Conservation (phyloP, 2,329 filamentous ascomycete species). For the Rhexocercosporidium sp. region DNA sequence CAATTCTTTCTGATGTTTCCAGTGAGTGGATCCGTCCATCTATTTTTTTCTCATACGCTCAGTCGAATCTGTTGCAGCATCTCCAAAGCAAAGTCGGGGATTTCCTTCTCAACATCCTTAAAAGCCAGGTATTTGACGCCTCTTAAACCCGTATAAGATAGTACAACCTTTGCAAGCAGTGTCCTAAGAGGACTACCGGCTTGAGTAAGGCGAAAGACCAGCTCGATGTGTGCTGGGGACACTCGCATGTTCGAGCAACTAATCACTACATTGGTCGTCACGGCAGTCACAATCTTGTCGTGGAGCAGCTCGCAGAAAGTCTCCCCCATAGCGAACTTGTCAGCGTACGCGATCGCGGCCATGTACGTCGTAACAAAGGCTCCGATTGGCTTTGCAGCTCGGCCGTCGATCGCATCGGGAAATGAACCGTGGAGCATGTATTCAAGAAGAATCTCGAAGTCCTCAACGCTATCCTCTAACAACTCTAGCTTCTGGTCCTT, state of each 20-base stretch:
- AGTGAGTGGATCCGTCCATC: slow-evolving; percentile 12
- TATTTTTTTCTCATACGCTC: not conserved
- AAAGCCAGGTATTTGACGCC: not conserved
- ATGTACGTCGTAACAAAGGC: not conserved
- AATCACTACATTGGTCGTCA: not conserved
- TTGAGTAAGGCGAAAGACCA: slow-evolving; percentile 17
- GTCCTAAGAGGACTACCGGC: slow-evolving; percentile 12
- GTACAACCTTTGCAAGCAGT: slow-evolving; percentile 8
- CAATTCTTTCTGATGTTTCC: not conserved
- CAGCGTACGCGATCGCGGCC: not conserved
- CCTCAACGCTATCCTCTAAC: slow-evolving; percentile 15
- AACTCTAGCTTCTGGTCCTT: slow-evolving; percentile 22
- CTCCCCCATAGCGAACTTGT: slow-evolving; percentile 5
- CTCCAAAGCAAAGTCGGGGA: slow-evolving; percentile 22
- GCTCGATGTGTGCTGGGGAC: slow-evolving; percentile 6
- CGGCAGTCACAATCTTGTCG: not conserved
- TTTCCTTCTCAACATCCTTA: slow-evolving; percentile 3
- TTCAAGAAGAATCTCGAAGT: slow-evolving; percentile 23
- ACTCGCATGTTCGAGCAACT: not conserved
- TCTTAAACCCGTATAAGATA: not conserved
- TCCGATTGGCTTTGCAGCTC: not conserved
- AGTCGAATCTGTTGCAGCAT: slow-evolving; percentile 15
- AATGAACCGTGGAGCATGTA: slow-evolving; percentile 15
- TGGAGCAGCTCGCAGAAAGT: not conserved
- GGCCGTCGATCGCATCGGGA: not conserved